phyloP scores from a whole-genome alignment of 148 eudicot genomes.

The Amaranthus cruentus region DNA sequence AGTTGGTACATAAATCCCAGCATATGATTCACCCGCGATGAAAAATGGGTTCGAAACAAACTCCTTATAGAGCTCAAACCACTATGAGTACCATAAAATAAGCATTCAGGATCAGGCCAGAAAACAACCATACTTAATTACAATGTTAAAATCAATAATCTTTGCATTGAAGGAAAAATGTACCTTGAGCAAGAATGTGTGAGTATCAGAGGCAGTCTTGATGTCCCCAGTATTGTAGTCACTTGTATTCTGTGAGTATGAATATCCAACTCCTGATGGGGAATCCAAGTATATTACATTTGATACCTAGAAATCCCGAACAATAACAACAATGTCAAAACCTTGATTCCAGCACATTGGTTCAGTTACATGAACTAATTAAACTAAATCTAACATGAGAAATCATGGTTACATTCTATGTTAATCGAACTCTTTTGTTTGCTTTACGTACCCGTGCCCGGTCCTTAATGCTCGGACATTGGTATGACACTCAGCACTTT shows the following conservation, averaged over 20 bases:
- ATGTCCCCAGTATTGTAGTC: constrained; percentile 75
- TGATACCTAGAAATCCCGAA: constrained; percentile 52
- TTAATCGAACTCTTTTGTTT: no score
- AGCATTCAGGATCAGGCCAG: neutral
- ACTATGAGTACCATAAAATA: constrained; percentile 38
- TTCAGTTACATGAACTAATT: no score
- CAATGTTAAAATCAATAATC: neutral
- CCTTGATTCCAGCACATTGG: no score
- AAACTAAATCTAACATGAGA: neutral
- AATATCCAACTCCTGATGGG: constrained; percentile 83
- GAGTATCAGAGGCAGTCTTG: constrained; percentile 74
- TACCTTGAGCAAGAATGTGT: constrained; percentile 83
- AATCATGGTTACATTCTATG: neutral
- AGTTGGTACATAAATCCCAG: constrained; percentile 94
- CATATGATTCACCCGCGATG: constrained; percentile 90
- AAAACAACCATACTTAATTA: neutral
- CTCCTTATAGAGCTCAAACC: constrained; percentile 79
- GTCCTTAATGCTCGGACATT: no score
- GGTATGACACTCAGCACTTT: no score
- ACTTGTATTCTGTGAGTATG: constrained; percentile 52
- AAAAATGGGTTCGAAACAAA: constrained; percentile 72
- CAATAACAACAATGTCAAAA: neutral
- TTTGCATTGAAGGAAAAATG: neutral
- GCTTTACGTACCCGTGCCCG: no score
- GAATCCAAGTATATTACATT: constrained; percentile 86